phyloP scores from a whole-genome alignment of 2,329 filamentous ascomycete species.

The Emericellopsis cladophorae region DNA sequence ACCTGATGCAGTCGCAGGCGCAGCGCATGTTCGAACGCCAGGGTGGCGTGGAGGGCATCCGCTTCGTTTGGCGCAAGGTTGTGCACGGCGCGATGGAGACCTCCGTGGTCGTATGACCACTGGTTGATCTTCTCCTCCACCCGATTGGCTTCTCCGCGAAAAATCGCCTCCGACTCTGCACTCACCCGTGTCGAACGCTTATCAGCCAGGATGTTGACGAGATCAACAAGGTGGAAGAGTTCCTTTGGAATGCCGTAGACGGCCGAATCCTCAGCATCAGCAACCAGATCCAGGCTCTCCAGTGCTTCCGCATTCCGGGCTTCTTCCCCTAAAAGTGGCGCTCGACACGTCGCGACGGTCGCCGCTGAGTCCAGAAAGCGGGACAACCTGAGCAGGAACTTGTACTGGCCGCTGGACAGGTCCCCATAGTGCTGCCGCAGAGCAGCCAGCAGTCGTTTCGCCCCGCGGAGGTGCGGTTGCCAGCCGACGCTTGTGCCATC shows the following conservation, averaged over 20 bases:
- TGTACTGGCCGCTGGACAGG: slow-evolving; percentile 20
- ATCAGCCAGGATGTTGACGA: slow-evolving; percentile 17
- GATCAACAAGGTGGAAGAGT: slow-evolving; percentile 19
- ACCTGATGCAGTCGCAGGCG: slow-evolving; percentile 27
- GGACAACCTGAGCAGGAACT: slow-evolving; percentile 20
- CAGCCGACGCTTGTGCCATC: slow-evolving; percentile 26
- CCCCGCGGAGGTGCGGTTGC: slow-evolving; percentile 28
- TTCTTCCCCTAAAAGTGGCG: slow-evolving; percentile 19
- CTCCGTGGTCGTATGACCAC: slow-evolving; percentile 18
- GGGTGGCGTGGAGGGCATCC: slow-evolving; percentile 20
- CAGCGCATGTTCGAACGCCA: slow-evolving; percentile 26
- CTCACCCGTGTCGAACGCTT: slow-evolving; percentile 17
- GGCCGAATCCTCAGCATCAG: slow-evolving; percentile 17
- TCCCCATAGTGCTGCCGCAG: slow-evolving; percentile 16
- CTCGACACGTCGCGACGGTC: slow-evolving; percentile 19
- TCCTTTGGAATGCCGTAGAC: slow-evolving; percentile 22
- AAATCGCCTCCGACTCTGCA: slow-evolving; percentile 13
- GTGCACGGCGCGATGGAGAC: slow-evolving; percentile 11
- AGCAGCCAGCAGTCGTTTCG: slow-evolving; percentile 22
- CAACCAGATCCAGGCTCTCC: slow-evolving; percentile 10
- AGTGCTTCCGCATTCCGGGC: slow-evolving; percentile 13
- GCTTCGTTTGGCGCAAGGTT: slow-evolving; percentile 9
- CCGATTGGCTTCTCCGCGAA: slow-evolving; percentile 13
- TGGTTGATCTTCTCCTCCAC: slow-evolving; percentile 22
- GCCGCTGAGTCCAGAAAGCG: slow-evolving; percentile 19